phyloP scores from a whole-genome alignment of 805 yeast genomes.

The Sugiyamaella americana region DNA sequence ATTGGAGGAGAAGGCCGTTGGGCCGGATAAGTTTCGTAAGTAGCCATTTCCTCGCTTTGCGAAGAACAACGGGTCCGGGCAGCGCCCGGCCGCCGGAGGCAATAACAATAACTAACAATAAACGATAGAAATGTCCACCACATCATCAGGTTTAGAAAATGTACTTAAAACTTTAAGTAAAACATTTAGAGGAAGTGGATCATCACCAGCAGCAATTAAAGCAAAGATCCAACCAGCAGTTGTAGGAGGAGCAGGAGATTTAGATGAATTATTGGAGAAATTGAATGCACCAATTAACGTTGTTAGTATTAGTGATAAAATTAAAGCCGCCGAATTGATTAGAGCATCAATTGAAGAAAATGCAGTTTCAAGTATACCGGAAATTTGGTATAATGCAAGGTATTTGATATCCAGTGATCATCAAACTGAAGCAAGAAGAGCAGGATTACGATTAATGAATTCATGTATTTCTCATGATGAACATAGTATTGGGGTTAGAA shows the following conservation, averaged over 20 bases:
- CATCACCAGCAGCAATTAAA: conserved; percentile 11
- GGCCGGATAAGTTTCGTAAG: too few species aligned
- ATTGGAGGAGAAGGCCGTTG: too few species aligned
- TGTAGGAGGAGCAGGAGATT: conserved; percentile 31
- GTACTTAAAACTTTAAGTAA: conserved; percentile 28
- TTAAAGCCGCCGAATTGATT: conserved; percentile 47
- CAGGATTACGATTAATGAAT: conserved; percentile 47
- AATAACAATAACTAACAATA: too few species aligned
- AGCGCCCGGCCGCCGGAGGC: too few species aligned
- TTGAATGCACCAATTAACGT: conserved; percentile 14
- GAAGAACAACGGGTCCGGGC: too few species aligned
- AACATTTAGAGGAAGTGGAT: conserved; percentile 24
- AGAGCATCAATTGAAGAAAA: conserved; percentile 45
- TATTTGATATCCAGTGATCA: conserved; percentile 41
- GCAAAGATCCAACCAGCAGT: conserved; percentile 21
- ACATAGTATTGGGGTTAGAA: conserved; percentile 40
- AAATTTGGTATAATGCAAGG: conserved; percentile 67
- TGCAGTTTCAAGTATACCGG: conserved; percentile 56
- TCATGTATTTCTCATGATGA: conserved; percentile 54
- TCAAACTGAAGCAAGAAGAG: conserved; percentile 37
- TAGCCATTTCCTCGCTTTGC: too few species aligned
- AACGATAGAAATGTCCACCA: neutral
- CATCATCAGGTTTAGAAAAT: conserved; percentile 21
- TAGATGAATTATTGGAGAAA: conserved; percentile 28
- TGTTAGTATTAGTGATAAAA: conserved; percentile 15